phyloP scores from a whole-genome alignment of 2,329 filamentous ascomycete genomes.

The Mycosphaerelloides madeirae region DNA sequence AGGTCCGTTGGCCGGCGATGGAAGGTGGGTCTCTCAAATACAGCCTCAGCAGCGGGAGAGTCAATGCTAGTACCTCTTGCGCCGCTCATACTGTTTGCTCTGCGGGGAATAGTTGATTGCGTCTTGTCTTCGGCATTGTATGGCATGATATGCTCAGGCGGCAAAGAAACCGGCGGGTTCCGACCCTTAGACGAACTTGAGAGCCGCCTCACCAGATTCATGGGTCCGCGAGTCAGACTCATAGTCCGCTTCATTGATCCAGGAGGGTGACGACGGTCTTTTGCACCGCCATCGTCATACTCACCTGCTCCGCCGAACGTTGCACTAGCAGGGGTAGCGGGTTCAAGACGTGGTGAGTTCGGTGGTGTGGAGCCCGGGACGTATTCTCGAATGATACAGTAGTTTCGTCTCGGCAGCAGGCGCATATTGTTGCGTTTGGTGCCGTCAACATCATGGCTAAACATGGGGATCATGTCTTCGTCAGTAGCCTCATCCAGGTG shows the following conservation, averaged over 20 bases:
- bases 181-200: conserved; percentile 28
- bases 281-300: conserved; percentile 5
- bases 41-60: neutral
- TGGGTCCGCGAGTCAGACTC: conserved; percentile 33
- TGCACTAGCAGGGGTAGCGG: conserved; percentile 5
- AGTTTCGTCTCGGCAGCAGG: conserved; percentile 84
- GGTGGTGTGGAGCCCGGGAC: conserved; percentile 71
- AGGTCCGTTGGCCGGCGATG: conserved; percentile 42
- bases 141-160: conserved; percentile 17
- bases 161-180: conserved; percentile 9
- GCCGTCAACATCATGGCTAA: conserved; percentile 81
- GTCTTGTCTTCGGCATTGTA: conserved; percentile 14
- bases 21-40: conserved; percentile 36
- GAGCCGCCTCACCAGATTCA: conserved; percentile 41
- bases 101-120: conserved; percentile 9
- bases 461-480: conserved; percentile 93
- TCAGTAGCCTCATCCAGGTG: conserved; percentile 69
- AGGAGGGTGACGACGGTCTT: conserved; percentile 24
- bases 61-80: neutral
- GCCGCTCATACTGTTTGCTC: conserved; percentile 23
- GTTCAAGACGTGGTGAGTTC: conserved; percentile 50
- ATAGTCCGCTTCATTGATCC: conserved; percentile 32
- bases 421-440: conserved; percentile 87
- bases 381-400: conserved; percentile 88
- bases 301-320: conserved; percentile 10